Evolutionary conservation across 305 asterid species (phyloP).

Genomic region (Fraxinus paxiana): DNA sequence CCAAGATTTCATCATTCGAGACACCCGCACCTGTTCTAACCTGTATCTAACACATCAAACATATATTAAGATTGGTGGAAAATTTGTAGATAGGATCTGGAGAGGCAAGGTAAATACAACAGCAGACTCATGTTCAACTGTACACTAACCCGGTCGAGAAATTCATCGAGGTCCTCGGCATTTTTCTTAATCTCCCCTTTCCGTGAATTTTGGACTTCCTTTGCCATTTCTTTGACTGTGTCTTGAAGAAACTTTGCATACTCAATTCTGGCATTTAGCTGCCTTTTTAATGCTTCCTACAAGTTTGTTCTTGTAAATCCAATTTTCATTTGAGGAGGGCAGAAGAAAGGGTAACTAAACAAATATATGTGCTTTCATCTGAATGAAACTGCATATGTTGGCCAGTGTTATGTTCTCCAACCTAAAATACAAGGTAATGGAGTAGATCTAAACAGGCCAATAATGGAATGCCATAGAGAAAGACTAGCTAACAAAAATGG

Average conservation of each 20-base stretch:
- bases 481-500: not conserved
- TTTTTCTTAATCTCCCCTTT: slow-evolving; percentile 47
- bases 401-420: slow-evolving; percentile 9
- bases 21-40: slow-evolving; percentile 78
- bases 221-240: slow-evolving; percentile 53
- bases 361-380: not conserved
- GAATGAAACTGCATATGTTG: slow-evolving; percentile 18
- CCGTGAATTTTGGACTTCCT: slow-evolving; percentile 44
- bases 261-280: slow-evolving; percentile 42
- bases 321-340: slow-evolving; percentile 16
- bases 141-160: slow-evolving; percentile 39
- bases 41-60: slow-evolving; percentile 38
- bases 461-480: slow-evolving; percentile 3
- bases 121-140: slow-evolving; percentile 3
- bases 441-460: slow-evolving; percentile 11
- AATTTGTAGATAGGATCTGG: slow-evolving; percentile 9
- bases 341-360: slow-evolving; percentile 13
- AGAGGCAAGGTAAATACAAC: slow-evolving; percentile 6
- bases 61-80: not conserved
- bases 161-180: slow-evolving; percentile 52
- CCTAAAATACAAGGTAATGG: slow-evolving; percentile 2
- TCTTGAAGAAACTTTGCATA: slow-evolving; percentile 56
- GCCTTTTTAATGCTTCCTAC: slow-evolving; percentile 44
- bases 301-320: slow-evolving; percentile 6
- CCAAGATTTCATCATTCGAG: slow-evolving; percentile 73